Base-by-base conservation (phyloP, 225 moss, liverwort and hornwort species). In the Sphagnum tenellum region DNA sequence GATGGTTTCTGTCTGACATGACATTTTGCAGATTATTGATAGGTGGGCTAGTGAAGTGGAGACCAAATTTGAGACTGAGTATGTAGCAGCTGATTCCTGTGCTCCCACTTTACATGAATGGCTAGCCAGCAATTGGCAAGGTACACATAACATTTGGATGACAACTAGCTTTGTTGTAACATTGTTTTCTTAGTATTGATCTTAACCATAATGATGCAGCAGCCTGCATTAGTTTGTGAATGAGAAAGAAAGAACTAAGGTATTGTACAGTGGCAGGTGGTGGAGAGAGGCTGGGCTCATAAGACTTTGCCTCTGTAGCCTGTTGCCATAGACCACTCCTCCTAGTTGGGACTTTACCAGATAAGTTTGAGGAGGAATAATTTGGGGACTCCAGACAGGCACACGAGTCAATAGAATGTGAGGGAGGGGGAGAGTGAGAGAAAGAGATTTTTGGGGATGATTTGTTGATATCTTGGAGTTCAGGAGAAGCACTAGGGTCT, bases 91-190 rank as follows among this genome's bases (percentile, higher is more conserved):
- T 66, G 84, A 81, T 69, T 78, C 77, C n/a, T 62, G 73, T 57
- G 84, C 81, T 76, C 75, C 84, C 56, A 78, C 77, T 61, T 64
- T 81, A 73, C 84, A 84, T 67, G 84, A 84, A 73, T 84, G 84
- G 84, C 69, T 84, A 64, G 81, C 84, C 63, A 84, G 84, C 73
- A 84, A 80, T 54, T 84, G 84, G 84, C 84, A 81, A 84, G 81
- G 84, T 83, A 67, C 12, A n/a, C 60, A 8, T 5, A 52, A 9
- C 29, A 29, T 29, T 29, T 29, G 29, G 29, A 29, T 1, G 29
- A 29, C 29, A 29, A 29, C 29, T 29, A 29, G 29, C 56, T n/a
- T 3, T 56, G 56, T 11, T 56, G 59, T 29, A 29, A 29, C 29
- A 29, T 29, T 29, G 29, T 29, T 29, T 29, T 29, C 29, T 29